Evolutionary conservation across 495 filamentous ascomycete genomes (phyloP).

Genomic region (Xylaria acuta): DNA sequence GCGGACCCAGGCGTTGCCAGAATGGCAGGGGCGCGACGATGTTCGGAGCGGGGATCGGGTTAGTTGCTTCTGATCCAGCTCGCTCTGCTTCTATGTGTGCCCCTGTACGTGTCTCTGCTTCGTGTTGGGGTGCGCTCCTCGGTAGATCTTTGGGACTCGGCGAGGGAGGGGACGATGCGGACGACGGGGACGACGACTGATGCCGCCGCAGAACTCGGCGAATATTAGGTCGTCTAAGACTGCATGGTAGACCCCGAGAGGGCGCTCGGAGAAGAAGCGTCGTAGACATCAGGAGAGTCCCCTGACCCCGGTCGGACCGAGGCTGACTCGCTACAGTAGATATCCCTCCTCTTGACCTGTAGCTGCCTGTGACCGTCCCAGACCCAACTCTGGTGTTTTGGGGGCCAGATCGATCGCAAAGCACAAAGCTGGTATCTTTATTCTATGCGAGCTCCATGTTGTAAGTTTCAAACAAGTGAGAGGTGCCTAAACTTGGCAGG

Average conservation of each 20-base stretch:
- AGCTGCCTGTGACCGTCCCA: neutral
- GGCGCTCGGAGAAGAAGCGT: constrained; percentile 11
- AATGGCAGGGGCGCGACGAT: constrained; percentile 40
- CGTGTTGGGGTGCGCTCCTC: neutral
- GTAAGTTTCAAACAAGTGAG: neutral
- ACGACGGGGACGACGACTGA: constrained; percentile 4
- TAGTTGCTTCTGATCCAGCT: constrained; percentile 14
- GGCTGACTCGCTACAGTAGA: neutral
- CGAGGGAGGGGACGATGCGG: neutral
- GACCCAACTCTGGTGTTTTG: neutral
- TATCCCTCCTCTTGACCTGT: neutral
- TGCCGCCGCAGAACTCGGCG: neutral
- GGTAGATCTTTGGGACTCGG: neutral
- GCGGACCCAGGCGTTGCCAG: constrained; percentile 61
- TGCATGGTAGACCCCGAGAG: neutral
- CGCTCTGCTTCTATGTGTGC: neutral
- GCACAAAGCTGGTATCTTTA: neutral
- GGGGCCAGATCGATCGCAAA: neutral
- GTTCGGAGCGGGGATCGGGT: constrained; percentile 50
- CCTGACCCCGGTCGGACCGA: neutral
- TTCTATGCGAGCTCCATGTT: neutral
- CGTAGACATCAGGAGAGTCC: neutral
- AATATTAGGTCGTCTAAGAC: neutral
- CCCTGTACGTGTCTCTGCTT: neutral
- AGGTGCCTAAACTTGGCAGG: neutral